Evolutionary conservation across 768 basidiomycete species (phyloP), one percentile per base, ranked within the genome.

Genomic region (Suillus variegatus): DNA sequence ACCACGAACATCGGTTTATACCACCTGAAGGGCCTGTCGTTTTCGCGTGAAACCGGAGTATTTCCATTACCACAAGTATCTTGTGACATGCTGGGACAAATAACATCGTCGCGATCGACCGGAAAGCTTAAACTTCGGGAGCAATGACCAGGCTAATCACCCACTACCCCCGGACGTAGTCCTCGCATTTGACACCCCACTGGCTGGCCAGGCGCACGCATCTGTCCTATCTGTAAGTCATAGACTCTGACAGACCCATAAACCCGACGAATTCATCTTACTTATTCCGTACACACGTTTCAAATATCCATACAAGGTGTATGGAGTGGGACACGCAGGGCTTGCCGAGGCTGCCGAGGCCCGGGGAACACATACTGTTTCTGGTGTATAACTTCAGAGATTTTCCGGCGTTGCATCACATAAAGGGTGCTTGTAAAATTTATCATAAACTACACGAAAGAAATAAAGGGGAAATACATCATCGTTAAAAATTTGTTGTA

Each of bases 141-240:
- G 14, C 49, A 25, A 16, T 6, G 25, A 49, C 47, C 47, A 51
- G 22, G 14, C 49, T 51, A 51, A 6, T 49, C 47, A 13, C n/a
- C n/a, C n/a, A 46, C 20, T 20, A 3, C 20, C 44, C 9, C 44
- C 5, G 32, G 32, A 32, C 6, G 32, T 32, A 32, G 49, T 25
- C 22, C 49, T 51, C 22, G 22, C 3, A 25, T 25, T 51, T 51
- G 12, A 12, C 20, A n/a, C 46, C 10, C 46, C 46, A 46, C 44
- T 46, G 44, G 6, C 14, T 6, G 51, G 25, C 16, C 51, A 28
- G 25, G 88, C 86, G 79, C 91, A 93, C 77, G 41, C 91, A 87
- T 75, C 88, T 87, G 76, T 88, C 88, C 90, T 71, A 94, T 92
- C 73, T 78, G 78, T 66, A 77, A 78, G 75, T 82, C 83, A 80